Base-by-base conservation (phyloP, 177 flowering plant genomes). In the Tripterygium wilfordii region DNA sequence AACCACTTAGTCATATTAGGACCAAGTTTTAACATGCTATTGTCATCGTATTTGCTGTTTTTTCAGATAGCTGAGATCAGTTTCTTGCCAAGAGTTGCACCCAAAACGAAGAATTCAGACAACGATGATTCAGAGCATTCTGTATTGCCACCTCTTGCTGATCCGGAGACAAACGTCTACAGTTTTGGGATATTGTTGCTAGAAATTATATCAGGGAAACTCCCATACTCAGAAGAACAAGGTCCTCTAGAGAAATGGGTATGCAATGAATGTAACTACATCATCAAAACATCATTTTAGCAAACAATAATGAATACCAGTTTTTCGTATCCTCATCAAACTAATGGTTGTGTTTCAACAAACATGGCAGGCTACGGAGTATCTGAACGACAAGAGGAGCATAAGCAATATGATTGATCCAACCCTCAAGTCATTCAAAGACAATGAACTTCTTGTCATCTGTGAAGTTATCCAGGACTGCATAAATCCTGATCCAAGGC, bases 151-250 rank as follows among this genome's bases (percentile, higher is more conserved):
- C 71, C 64, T 2, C 15, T 18, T 22, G 67, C 65, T 40, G 82
- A 82, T 51, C 51, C 69, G 23, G 84, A 86, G 42, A 44, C 77
- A 30, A 85, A 85, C 56, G 64, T 88, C 31, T 80, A 83, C 59
- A 58, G 71, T 54, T 91, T 91, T 62, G 98, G 96, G 23, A 22
- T 83, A 39, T 40, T 91, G 63, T 47, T 88, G 69, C 83, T 88
- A 2, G 98, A 91, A 64, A 69, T 74, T 28, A 83, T 91, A 30
- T 78, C 98, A 9, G 98, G 96, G 35, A 85, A 72, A 70, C 74
- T 74, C 23, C 81, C 85, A 1, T 47, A 62, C 48, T 75, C 87
- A 1, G 73, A 81, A 54, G 82, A 85, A 44, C 62, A 67, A 36
- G 89, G 86, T 1, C 49, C 78, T 9, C 60, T 88, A 10, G 53